Conservation (phyloP, 169 alveolate genomes). For the Amoebophrya sp. region DNA sequence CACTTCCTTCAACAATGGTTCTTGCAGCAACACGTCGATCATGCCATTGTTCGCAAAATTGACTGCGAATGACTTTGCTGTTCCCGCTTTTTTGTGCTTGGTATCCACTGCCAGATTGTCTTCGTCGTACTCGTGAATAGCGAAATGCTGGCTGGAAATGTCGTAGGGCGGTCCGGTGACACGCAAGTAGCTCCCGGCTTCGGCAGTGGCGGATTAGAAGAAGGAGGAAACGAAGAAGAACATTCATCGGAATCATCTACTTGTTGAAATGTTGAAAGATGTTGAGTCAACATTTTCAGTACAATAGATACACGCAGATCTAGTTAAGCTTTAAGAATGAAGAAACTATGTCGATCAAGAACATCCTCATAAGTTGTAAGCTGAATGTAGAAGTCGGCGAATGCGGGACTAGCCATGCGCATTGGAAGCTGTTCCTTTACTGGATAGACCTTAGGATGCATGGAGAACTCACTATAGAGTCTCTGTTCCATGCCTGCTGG, state of each 20-base stretch:
- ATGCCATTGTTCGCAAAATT: background rate
- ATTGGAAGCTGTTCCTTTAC: background rate
- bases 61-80: background rate
- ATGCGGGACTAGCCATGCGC: background rate
- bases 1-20: background rate
- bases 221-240: too few relatives aligned
- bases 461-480: background rate
- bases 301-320: too few relatives aligned
- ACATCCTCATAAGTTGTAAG: too few relatives aligned
- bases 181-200: background rate
- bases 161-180: background rate
- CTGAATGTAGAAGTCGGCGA: background rate
- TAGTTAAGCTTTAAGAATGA: too few relatives aligned
- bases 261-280: too few relatives aligned
- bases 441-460: background rate
- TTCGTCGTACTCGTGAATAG: constrained; percentile 5
- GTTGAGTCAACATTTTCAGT: too few relatives aligned
- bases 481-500: too few relatives aligned
- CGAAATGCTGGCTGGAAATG: background rate
- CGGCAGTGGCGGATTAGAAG: background rate
- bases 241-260: too few relatives aligned
- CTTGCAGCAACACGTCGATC: background rate
- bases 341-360: too few relatives aligned
- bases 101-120: background rate
- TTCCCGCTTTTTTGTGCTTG: background rate